Evolutionary conservation across 768 basidiomycete genomes (phyloP).

Genomic region (Saitozyma sp.): DNA sequence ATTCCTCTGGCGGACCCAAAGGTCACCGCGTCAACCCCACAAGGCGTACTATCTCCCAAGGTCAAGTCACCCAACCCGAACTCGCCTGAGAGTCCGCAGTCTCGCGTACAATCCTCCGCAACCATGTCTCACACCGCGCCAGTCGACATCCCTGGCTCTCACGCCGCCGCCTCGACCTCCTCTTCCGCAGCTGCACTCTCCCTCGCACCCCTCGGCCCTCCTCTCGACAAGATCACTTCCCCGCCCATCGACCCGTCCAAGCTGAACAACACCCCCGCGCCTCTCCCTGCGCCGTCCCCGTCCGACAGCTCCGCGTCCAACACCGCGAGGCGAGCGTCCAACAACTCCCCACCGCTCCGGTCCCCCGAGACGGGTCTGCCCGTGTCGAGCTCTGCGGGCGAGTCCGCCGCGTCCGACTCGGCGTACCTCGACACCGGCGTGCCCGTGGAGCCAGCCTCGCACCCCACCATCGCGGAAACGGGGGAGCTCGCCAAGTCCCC

Average conservation of each 20-base stretch:
- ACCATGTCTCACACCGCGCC: no score
- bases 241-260: constrained; percentile 46
- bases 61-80: no score
- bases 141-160: no score
- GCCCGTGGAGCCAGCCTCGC: constrained; percentile 13
- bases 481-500: constrained; percentile 17
- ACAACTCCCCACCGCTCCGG: constrained; percentile 15
- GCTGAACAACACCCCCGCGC: constrained; percentile 36
- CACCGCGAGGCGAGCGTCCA: background rate
- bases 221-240: constrained; percentile 9
- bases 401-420: constrained; percentile 12
- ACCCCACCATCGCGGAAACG: constrained; percentile 36
- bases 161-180: no score
- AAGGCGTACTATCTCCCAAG: no score
- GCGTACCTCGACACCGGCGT: constrained; percentile 34
- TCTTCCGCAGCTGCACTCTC: no score
- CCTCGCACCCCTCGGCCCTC: no score
- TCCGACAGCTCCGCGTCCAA: background rate
- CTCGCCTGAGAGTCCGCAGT: no score
- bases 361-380: constrained; percentile 14
- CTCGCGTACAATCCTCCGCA: no score
- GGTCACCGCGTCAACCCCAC: no score
- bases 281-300: constrained; percentile 20
- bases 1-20: no score
- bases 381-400: background rate